Base-by-base conservation (phyloP, 2,329 filamentous ascomycete species). In the Rhinocladiella mackenziei region DNA sequence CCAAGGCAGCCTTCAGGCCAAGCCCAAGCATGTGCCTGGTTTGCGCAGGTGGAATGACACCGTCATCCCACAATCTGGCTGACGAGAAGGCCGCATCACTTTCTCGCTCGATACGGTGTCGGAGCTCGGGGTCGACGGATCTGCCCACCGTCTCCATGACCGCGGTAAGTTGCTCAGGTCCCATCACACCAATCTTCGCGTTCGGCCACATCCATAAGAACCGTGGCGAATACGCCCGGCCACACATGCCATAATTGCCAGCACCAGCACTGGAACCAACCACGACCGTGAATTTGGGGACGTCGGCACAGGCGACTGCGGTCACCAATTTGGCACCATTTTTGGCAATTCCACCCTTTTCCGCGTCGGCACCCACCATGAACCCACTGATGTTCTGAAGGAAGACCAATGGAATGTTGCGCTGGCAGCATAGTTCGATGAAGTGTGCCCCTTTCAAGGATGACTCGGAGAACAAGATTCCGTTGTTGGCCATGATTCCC, bases 121-220 rank as follows among this genome's bases (percentile, higher is more conserved):
- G 86, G 50, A 97, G 71, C 51, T 82, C 83, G 0, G 86, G 84
- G 62, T 96, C 89, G 1, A 81, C 82, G 48, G 80, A 80, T 67
- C 86, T 85, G 6, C 91, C 89, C 0, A 98, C 91, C 2, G 89
- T 86, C 68, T 89, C 86, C 92, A 98, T 97, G 50, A 98, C 92
- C 3, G 84, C 79, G 5, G 84, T 83, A 25, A 98, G 74, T 71
- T 97, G 91, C 68, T 96, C 91, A 29, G 85, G 78, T 14, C 92
- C 92, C 92, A 98, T 98, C 57, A 98, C 89, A 22, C 86, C 87
- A 39, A 95, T 88, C 61, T 86, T 85, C n/a, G 92, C 89, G 58
- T 94, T 95, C 29, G 92, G 92, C 92, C 92, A 98, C 75, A 91
- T 94, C 81, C 88, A 96, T 49, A 97, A 68, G 65, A 97, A 88